Percentiles rank a stretch among this genome's conserved stretches.
Evolutionary conservation across 2,329 filamentous ascomycete genomes (phyloP).

Genomic region (Cercospora brassicicola): DNA sequence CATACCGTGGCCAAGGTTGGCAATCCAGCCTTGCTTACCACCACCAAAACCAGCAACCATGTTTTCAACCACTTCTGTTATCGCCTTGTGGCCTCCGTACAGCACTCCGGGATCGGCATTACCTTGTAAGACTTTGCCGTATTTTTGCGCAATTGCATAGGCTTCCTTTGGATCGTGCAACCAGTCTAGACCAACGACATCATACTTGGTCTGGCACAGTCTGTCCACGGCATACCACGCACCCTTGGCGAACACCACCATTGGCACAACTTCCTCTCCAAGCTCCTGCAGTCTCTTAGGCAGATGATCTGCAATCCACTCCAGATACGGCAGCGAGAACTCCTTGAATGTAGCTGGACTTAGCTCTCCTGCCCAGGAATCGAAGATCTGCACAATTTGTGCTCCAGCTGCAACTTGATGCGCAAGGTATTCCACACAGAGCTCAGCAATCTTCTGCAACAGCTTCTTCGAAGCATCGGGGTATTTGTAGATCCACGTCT

Average conservation of each 20-base stretch:
- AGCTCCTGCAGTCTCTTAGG: slow-evolving; percentile 72
- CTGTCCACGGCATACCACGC: slow-evolving; percentile 93
- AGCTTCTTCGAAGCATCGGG: slow-evolving; percentile 75
- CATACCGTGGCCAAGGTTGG: slow-evolving; percentile 90
- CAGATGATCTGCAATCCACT: slow-evolving; percentile 77
- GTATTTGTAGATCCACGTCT: slow-evolving; percentile 96
- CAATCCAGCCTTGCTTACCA: slow-evolving; percentile 91
- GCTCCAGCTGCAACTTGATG: slow-evolving; percentile 90
- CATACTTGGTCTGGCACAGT: slow-evolving; percentile 83
- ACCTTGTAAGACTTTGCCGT: slow-evolving; percentile 80
- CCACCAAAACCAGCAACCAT: slow-evolving; percentile 86
- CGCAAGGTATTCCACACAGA: slow-evolving; percentile 93
- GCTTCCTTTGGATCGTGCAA: slow-evolving; percentile 84
- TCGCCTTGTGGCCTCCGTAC: slow-evolving; percentile 79
- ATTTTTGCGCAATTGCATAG: slow-evolving; percentile 68
- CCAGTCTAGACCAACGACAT: slow-evolving; percentile 95
- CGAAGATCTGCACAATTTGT: slow-evolving; percentile 94
- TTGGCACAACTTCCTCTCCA: slow-evolving; percentile 77
- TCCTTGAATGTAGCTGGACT: slow-evolving; percentile 78
- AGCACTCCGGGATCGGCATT: slow-evolving; percentile 93
- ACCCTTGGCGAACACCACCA: slow-evolving; percentile 98
- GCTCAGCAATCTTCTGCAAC: slow-evolving; percentile 85
- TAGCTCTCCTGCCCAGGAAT: slow-evolving; percentile 96
- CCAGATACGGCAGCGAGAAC: slow-evolving; percentile 83
- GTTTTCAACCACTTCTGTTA: slow-evolving; percentile 76